Evolutionary conservation across 208 protist species (phyloP), one percentile per base, ranked within the genome.

Genomic region (Trypanosomatidae sp.): DNA sequence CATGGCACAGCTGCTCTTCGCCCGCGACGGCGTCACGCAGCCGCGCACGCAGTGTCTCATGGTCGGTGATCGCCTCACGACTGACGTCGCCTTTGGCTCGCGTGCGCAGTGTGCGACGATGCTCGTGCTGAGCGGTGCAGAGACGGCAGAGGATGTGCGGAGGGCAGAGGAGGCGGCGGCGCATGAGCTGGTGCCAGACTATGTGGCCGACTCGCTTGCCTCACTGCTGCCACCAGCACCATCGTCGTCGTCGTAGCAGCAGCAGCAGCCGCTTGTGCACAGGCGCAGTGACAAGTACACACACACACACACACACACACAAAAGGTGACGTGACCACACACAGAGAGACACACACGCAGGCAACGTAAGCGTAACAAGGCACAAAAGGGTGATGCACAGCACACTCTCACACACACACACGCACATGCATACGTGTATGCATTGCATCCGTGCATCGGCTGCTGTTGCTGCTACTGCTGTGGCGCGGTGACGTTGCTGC

Each of bases 81-180:
- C 78, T 7, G 78, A 88, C 43, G 61, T 88, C 16, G 70, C 63
- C 7, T 88, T 88, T 71, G 78, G 78, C 15, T 82, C 82, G 45
- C 61, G 32, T 0, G 71, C 72, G 3, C 49, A 56, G 0, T 80
- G 68, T 39, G 48, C 64, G 32, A 79, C 65, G 11, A 68, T 88
- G 66, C 49, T 88, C 7, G 78, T 88, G 41, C 59, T 88, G 26
- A 80, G 50, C 51, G 78, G 78, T 1, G 58, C 56, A 2, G 78
- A 83, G 45, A 48, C 48, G 1, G 0, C 66, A 52, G 42, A 40
- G 5, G 66, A 83, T 24, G 59, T 88, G 18, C 51, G 39, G 43
- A 20, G 43, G 41, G 78, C 72, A 13, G 33, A 72, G 47, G 16
- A 3, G 18, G 45, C 38, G 16, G 56, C 54, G 16, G 44, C 65